Evolutionary conservation across 1,139 yeast genomes (phyloP), one percentile per base, ranked within the genome.

Genomic region (Dujonia santamariae): DNA sequence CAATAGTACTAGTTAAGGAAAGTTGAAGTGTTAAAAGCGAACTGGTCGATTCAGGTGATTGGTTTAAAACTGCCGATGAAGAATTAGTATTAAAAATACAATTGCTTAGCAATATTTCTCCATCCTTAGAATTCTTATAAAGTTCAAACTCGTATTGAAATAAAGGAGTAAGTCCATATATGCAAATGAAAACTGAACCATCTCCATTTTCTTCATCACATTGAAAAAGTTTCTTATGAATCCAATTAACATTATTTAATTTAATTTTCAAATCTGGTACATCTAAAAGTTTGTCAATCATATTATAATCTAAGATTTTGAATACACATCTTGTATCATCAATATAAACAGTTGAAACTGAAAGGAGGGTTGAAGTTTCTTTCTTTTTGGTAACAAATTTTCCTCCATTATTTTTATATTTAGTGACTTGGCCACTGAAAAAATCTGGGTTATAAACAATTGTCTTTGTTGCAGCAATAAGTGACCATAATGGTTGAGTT

Each of bases 141-240:
- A 80, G 61, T 38, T 79, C 85, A 34, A 83, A 72, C 46, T 80
- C 86, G 47, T 80, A 83, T 41, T 82, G 85, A 28, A 78, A 77
- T 19, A 76, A 57, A 0, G 88, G 85, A 9, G 85, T 78, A 33
- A 83, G 60, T 1, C 87, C 87, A 51, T 75, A 76, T 26, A 82
- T 73, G 7, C 40, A 37, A 17, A 78, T 64, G 26, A 74, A 67
- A 39, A 63, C 59, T 25, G 55, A 58, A 32, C 73, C 76, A 27
- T 65, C 60, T 15, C 59, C 59, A 21, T 54, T 45, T n/a, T n/a
- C n/a, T n/a, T n/a, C n/a, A n/a, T n/a, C n/a, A n/a, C n/a, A n/a
- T 2, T 60, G 46, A 5, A 61, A 48, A 52, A 38, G 65, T 63
- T 59, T 76, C 68, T 46, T 75, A 63, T 57, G 63, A 4, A 57